These are phyloP conservation scores for Encephalitozoon romaleae DNA, from an alignment of 371 early-diverging fungal genomes.

Conservation along the genomic window DNA sequence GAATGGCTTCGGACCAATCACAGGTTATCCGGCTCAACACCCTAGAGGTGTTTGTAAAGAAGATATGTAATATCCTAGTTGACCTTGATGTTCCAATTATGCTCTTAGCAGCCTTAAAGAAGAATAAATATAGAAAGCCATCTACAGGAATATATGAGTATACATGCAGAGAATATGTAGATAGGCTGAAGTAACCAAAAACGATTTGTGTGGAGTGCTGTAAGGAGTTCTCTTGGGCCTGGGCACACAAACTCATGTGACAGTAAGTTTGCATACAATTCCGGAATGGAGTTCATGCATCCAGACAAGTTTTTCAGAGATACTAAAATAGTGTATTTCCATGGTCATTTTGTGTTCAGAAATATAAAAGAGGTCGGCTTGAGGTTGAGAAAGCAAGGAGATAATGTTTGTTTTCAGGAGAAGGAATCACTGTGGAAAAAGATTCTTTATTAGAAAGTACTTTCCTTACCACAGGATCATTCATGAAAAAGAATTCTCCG, in stretches of 20 bases:
- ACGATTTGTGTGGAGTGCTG: conserved; percentile 41
- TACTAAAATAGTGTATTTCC: not conserved
- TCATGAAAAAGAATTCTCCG: not conserved
- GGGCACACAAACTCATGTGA: conserved; percentile 16
- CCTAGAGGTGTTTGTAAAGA: conserved; percentile 1
- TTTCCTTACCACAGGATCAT: not conserved
- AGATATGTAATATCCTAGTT: not conserved
- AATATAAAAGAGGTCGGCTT: not conserved
- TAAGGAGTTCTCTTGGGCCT: not conserved
- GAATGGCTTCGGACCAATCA: conserved; percentile 29
- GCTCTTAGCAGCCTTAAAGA: conserved; percentile 7
- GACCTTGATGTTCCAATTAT: conserved; percentile 21
- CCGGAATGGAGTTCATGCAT: conserved; percentile 24
- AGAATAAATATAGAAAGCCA: conserved; percentile 36
- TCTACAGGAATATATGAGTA: conserved; percentile 22
- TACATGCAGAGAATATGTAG: not conserved
- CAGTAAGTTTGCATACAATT: conserved; percentile 42
- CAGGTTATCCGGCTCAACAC: not conserved
- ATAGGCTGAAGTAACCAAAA: not conserved
- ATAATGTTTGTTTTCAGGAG: conserved; percentile 19
- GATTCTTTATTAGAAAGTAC: conserved; percentile 25
- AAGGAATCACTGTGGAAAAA: conserved; percentile 30
- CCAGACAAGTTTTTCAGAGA: conserved; percentile 32
- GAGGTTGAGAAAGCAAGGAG: not conserved
- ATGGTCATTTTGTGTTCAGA: not conserved